Evolutionary conservation across 768 basidiomycete genomes (phyloP).

Genomic region (Phylloporus sp.): DNA sequence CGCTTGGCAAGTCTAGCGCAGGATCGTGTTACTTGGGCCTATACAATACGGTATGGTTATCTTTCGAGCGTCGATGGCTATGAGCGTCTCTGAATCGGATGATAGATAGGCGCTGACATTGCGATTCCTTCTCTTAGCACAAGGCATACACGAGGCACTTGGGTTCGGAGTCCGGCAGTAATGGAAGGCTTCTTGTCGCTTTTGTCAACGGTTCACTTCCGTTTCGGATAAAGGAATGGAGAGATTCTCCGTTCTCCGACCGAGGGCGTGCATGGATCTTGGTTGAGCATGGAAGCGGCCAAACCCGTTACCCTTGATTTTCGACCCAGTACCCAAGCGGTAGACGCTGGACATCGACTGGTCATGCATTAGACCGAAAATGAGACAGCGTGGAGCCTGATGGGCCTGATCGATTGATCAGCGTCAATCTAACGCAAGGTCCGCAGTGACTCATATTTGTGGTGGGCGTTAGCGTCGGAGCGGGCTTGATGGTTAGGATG

Average conservation of each 20-base stretch:
- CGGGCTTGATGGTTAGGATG: background rate
- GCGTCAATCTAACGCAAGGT: background rate
- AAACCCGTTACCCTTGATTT: background rate
- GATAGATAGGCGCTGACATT: background rate
- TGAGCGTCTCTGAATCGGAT: no score
- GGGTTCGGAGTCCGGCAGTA: background rate
- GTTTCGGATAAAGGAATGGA: constrained; percentile 2
- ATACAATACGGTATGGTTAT: no score
- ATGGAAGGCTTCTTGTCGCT: constrained; percentile 12
- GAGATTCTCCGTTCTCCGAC: background rate
- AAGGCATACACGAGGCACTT: constrained; percentile 4
- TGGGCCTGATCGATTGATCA: background rate
- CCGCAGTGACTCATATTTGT: background rate
- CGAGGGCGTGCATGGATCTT: constrained; percentile 1
- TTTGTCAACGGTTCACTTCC: background rate
- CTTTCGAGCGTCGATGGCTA: no score
- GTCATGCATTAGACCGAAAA: background rate
- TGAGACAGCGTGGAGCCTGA: background rate
- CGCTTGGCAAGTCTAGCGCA: no score
- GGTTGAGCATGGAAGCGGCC: background rate
- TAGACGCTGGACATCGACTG: background rate
- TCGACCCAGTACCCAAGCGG: background rate
- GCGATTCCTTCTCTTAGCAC: background rate
- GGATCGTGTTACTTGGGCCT: no score
- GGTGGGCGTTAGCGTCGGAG: background rate